These are phyloP conservation scores for Heterobasidion annosum DNA, from an alignment of 1,284 basidiomycete genomes.

Conservation along the genomic window DNA sequence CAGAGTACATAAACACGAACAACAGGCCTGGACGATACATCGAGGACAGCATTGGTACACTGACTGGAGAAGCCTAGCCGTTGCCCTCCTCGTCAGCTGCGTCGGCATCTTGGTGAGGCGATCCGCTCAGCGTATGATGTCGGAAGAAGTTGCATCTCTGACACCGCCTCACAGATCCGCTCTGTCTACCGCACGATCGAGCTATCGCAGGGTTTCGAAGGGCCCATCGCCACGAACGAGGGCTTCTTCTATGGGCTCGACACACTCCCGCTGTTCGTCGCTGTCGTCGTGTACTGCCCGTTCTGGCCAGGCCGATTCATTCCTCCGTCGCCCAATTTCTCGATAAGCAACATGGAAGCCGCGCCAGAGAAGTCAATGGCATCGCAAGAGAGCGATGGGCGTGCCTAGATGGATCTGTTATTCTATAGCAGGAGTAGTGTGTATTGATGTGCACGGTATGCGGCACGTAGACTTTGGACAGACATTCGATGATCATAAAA, in stretches of 20 bases:
- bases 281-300: conserved; percentile 42
- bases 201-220: conserved; percentile 54
- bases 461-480: too few species aligned
- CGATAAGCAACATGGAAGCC: background rate
- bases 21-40: conserved; percentile 36
- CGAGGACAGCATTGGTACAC: conserved; percentile 33
- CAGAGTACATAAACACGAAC: conserved; percentile 36
- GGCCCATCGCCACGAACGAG: conserved; percentile 43
- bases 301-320: conserved; percentile 60
- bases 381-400: too few species aligned
- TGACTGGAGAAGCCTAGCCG: conserved; percentile 54
- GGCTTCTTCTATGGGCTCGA: conserved; percentile 60
- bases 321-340: conserved; percentile 1
- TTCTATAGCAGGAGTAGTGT: too few species aligned
- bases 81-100: conserved; percentile 49
- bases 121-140: background rate
- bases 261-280: conserved; percentile 55
- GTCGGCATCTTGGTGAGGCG: conserved; percentile 50
- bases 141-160: background rate
- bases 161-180: conserved; percentile 38
- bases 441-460: too few species aligned
- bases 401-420: too few species aligned
- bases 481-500: too few species aligned
- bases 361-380: background rate
- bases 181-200: conserved; percentile 63